Percentiles rank a stretch among this genome's conserved stretches.
Conservation (phyloP, 208 protist genomes). For the Trichomonas vaginalis region DNA sequence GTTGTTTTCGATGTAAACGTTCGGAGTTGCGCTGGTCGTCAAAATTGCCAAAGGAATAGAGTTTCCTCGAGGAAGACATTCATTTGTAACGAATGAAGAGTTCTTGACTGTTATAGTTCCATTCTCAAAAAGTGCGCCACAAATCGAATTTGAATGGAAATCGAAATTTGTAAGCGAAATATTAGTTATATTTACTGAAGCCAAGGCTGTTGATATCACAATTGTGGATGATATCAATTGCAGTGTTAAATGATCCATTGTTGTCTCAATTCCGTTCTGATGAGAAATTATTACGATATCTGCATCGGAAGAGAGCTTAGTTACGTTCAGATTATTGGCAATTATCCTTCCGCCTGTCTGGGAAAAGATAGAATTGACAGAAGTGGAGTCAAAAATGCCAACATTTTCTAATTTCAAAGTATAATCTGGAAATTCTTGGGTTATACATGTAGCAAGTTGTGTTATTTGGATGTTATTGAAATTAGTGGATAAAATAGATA, state of each 20-base stretch:
- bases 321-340: background rate
- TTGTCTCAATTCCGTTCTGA: background rate
- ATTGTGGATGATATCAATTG: background rate
- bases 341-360: background rate
- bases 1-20: background rate
- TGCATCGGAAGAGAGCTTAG: background rate
- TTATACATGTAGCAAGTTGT: background rate
- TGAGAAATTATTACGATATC: background rate
- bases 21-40: background rate
- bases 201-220: background rate
- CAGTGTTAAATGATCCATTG: background rate
- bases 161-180: background rate
- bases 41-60: background rate
- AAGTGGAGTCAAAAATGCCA: background rate
- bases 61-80: constrained; percentile 1
- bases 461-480: background rate
- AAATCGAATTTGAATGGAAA: background rate
- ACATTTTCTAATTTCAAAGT: background rate
- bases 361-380: background rate
- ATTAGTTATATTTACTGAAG: background rate
- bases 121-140: background rate
- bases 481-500: background rate
- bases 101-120: background rate
- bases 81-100: background rate
- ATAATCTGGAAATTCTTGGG: background rate